Conservation (phyloP, 495 filamentous ascomycete genomes). For the Hyaloscypha hepaticicola region DNA sequence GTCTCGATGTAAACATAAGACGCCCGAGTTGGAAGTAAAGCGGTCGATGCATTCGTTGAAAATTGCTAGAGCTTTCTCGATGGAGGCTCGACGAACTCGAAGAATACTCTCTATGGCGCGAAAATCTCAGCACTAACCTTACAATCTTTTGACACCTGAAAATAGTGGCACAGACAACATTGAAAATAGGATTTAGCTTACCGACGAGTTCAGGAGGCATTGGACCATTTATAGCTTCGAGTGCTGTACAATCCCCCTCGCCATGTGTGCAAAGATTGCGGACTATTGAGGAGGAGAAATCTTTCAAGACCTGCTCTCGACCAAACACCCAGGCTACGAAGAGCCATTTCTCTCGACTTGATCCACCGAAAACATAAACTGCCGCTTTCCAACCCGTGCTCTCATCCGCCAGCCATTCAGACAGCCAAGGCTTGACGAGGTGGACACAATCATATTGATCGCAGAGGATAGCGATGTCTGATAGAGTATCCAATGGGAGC, state of each 20-base stretch:
- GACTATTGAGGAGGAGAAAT: not conserved
- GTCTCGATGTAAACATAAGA: no score
- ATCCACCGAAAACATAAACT: not conserved
- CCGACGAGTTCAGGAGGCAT: not conserved
- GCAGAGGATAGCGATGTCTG: slow-evolving; percentile 9
- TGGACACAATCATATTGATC: slow-evolving; percentile 16
- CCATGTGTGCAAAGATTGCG: not conserved
- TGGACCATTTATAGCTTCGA: not conserved
- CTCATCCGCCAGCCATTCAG: not conserved
- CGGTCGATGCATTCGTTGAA: no score
- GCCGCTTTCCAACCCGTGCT: not conserved
- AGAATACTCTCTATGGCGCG: no score
- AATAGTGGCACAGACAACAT: no score
- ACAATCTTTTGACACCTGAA: no score
- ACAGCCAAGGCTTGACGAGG: slow-evolving; percentile 10
- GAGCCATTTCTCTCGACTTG: not conserved
- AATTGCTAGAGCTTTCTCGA: no score
- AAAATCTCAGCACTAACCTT: no score
- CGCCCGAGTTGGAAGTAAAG: no score
- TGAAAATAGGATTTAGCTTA: not conserved
- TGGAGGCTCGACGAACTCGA: no score
- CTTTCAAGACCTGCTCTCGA: not conserved
- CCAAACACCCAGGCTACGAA: slow-evolving; percentile 15
- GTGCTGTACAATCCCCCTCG: not conserved
- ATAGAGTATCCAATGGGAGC: not conserved